Evolutionary conservation across 768 basidiomycete species (phyloP).

Genomic region (Leccinum ochraceum): DNA sequence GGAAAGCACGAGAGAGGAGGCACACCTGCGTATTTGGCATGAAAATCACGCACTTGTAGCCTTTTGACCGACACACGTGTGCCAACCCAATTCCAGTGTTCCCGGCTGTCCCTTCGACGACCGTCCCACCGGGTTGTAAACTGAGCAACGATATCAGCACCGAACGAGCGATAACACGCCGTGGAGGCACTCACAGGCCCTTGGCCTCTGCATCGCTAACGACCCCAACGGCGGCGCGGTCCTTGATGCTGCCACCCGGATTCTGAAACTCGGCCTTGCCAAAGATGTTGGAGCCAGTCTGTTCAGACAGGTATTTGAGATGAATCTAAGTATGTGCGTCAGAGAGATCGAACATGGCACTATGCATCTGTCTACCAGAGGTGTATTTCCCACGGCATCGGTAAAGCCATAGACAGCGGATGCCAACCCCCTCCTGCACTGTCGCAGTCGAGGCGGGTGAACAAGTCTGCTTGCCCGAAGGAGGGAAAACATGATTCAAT

Average conservation of each 20-base stretch:
- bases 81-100: constrained; percentile 98
- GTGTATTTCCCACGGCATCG: constrained; percentile 91
- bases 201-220: constrained; percentile 83
- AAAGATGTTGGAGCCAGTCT: constrained; percentile 79
- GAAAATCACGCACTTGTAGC: constrained; percentile 98
- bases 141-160: constrained; percentile 37
- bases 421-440: constrained; percentile 35
- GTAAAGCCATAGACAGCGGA: constrained; percentile 75
- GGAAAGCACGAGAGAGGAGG: too few species aligned
- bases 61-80: constrained; percentile 88
- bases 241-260: constrained; percentile 97
- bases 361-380: constrained; percentile 56
- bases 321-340: constrained; percentile 46
- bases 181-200: constrained; percentile 58
- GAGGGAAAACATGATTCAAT: constrained; percentile 32
- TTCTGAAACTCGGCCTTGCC: constrained; percentile 99
- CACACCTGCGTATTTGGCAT: constrained; percentile 92
- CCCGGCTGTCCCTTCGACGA: constrained; percentile 97
- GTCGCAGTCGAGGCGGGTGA: constrained; percentile 6
- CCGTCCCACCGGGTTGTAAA: constrained; percentile 89
- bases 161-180: not conserved
- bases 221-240: constrained; percentile 91
- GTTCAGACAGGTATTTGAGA: constrained; percentile 77
- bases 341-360: not conserved
- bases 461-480: constrained; percentile 32